Percentiles rank a stretch among this genome's conserved stretches.
Conservation (phyloP, 495 filamentous ascomycete genomes). For the Trichoderma virens region DNA sequence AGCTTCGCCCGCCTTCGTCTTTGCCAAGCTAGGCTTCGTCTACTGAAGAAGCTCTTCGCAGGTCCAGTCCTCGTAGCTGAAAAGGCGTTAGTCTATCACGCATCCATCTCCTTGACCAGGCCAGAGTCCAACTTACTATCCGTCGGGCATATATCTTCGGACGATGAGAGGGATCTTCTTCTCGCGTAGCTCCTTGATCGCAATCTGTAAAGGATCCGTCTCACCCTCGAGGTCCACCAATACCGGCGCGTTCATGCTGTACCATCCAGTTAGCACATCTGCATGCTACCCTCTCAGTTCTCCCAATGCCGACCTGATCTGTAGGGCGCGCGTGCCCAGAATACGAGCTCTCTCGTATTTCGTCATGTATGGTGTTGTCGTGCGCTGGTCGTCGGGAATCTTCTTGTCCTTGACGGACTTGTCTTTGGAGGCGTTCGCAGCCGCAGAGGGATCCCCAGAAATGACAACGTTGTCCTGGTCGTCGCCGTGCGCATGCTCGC, state of each 20-base stretch:
- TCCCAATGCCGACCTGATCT: slow-evolving; percentile 69
- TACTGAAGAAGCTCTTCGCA: slow-evolving; percentile 80
- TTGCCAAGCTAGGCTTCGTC: not conserved
- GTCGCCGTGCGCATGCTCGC: slow-evolving; percentile 45
- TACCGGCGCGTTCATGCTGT: slow-evolving; percentile 94
- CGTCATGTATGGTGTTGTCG: slow-evolving; percentile 97
- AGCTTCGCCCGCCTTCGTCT: not conserved
- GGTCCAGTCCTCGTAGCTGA: slow-evolving; percentile 97
- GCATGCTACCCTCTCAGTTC: not conserved
- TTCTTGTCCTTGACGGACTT: slow-evolving; percentile 75
- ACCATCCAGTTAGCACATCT: slow-evolving; percentile 12
- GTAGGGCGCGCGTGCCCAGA: slow-evolving; percentile 82
- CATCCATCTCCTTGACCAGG: not conserved
- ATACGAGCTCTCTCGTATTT: slow-evolving; percentile 96
- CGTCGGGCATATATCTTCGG: slow-evolving; percentile 89
- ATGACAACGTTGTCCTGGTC: slow-evolving; percentile 54
- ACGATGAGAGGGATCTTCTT: slow-evolving; percentile 98
- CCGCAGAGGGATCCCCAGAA: slow-evolving; percentile 67
- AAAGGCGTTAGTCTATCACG: slow-evolving; percentile 16
- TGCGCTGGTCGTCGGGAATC: slow-evolving; percentile 79
- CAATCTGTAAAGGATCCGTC: slow-evolving; percentile 95
- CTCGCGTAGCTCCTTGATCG: slow-evolving; percentile 91
- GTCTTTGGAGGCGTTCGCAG: slow-evolving; percentile 44
- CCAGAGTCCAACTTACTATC: slow-evolving; percentile 63
- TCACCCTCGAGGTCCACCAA: slow-evolving; percentile 95